Conservation (phyloP, 2,329 filamentous ascomycete species). For the Epichloe scottii region DNA sequence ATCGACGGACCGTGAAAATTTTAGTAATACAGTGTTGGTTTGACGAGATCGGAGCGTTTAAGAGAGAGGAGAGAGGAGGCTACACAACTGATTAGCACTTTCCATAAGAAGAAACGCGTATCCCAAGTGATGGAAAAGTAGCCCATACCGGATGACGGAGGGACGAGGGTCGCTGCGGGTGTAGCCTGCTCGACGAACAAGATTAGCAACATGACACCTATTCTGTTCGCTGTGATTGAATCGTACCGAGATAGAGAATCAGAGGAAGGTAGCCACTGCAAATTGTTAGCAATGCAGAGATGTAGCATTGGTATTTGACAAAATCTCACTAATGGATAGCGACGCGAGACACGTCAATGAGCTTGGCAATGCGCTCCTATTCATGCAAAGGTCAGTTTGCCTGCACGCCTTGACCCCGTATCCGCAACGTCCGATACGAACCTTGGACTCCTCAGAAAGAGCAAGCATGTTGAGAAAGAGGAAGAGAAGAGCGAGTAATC, state of each 20-base stretch:
- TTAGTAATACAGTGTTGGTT: background rate
- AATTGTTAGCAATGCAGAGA: slow-evolving; percentile 20
- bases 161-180: slow-evolving; percentile 88
- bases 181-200: slow-evolving; percentile 50
- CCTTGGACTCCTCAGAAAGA: slow-evolving; percentile 96
- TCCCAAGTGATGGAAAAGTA: background rate
- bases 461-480: slow-evolving; percentile 37
- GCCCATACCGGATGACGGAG: slow-evolving; percentile 45
- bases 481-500: background rate
- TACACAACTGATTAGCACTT: slow-evolving; percentile 19
- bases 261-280: slow-evolving; percentile 84
- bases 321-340: slow-evolving; percentile 81
- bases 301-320: background rate
- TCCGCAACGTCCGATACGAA: slow-evolving; percentile 22
- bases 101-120: background rate
- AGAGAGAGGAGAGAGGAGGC: slow-evolving; percentile 52
- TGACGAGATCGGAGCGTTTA: slow-evolving; percentile 21
- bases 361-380: slow-evolving; percentile 92
- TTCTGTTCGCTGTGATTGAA: background rate
- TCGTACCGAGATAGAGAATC: slow-evolving; percentile 86
- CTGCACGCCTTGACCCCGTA: background rate
- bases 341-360: slow-evolving; percentile 88
- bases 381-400: background rate
- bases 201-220: slow-evolving; percentile 13
- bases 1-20: background rate